A percentile compares a stretch with the other conserved stretches of the same genome.
Conservation (phyloP, 1,284 basidiomycete species). For the Ustilago vetiveriae region DNA sequence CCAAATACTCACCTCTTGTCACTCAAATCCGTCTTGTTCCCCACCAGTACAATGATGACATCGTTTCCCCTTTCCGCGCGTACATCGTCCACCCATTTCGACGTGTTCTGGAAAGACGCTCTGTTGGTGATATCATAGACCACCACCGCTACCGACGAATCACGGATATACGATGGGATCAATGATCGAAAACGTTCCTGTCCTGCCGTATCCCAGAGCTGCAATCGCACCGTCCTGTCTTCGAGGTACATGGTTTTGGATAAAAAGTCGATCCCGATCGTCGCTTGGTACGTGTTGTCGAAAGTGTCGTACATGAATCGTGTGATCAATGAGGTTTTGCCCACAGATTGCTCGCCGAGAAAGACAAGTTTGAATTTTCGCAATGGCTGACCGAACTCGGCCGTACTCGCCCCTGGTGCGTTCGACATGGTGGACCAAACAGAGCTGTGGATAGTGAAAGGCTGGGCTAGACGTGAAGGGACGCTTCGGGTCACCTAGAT, state of each 20-base stretch:
- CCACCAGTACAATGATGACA: constrained; percentile 97
- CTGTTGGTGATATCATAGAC: constrained; percentile 99
- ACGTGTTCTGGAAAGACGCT: constrained; percentile 93
- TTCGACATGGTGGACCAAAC: constrained; percentile 28
- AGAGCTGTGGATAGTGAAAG: no score
- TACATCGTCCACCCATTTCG: constrained; percentile 99
- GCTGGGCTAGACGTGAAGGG: no score
- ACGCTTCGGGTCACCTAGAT: no score
- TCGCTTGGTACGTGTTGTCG: constrained; percentile 99
- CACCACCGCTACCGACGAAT: constrained; percentile 97
- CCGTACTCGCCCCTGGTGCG: constrained; percentile 46
- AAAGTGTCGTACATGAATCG: constrained; percentile 98
- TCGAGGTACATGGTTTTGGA: constrained; percentile 99
- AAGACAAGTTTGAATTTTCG: constrained; percentile 68
- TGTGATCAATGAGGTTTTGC: constrained; percentile 91
- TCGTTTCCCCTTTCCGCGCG: constrained; percentile 96
- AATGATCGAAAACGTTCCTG: constrained; percentile 98
- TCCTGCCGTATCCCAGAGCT: constrained; percentile 94
- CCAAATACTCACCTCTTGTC: constrained; percentile 63
- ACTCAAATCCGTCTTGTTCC: constrained; percentile 91
- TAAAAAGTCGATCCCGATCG: constrained; percentile 98
- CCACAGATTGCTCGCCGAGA: constrained; percentile 63
- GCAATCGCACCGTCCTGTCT: constrained; percentile 94
- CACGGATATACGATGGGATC: constrained; percentile 98
- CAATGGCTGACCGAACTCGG: constrained; percentile 64